These are phyloP conservation scores for Mrakia hoshinonis DNA, from an alignment of 768 basidiomycete genomes.

Conservation along the genomic window DNA sequence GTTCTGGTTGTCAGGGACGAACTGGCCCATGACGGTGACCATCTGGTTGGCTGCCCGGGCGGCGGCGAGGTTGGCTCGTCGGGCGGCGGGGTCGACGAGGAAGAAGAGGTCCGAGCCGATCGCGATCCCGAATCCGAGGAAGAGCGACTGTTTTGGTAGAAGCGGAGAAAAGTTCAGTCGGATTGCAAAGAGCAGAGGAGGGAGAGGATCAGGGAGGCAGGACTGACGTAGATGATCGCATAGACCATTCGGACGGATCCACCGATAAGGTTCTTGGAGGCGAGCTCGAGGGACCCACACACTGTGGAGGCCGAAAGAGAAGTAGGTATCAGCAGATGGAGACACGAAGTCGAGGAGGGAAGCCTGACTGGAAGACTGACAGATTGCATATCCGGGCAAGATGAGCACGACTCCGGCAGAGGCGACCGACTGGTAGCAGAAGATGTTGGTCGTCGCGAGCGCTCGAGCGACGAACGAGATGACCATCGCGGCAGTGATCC, in stretches of 20 bases:
- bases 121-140: slow-evolving; percentile 15
- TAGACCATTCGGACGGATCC: slow-evolving; percentile 54
- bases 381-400: slow-evolving; percentile 10
- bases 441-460: slow-evolving; percentile 2
- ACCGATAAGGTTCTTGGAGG: slow-evolving; percentile 9
- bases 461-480: slow-evolving; percentile 16
- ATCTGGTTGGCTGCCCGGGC: slow-evolving; percentile 41
- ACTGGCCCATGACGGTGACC: slow-evolving; percentile 60
- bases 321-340: slow-evolving; percentile 29
- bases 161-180: not conserved
- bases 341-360: not conserved
- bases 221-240: slow-evolving; percentile 66
- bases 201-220: not conserved
- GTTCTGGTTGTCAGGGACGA: not conserved
- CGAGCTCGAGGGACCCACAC: slow-evolving; percentile 40
- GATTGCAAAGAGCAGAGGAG: slow-evolving; percentile 42
- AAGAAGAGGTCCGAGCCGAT: slow-evolving; percentile 22
- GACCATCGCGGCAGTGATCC: slow-evolving; percentile 10
- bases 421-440: slow-evolving; percentile 18
- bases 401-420: slow-evolving; percentile 9
- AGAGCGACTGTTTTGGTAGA: slow-evolving; percentile 12
- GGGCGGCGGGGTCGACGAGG: slow-evolving; percentile 1
- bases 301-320: slow-evolving; percentile 55
- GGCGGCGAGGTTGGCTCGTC: not conserved
- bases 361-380: too few species aligned